These are phyloP conservation scores for Rhodotorula diobovata DNA, from an alignment of 768 basidiomycete species.

Conservation along the genomic window DNA sequence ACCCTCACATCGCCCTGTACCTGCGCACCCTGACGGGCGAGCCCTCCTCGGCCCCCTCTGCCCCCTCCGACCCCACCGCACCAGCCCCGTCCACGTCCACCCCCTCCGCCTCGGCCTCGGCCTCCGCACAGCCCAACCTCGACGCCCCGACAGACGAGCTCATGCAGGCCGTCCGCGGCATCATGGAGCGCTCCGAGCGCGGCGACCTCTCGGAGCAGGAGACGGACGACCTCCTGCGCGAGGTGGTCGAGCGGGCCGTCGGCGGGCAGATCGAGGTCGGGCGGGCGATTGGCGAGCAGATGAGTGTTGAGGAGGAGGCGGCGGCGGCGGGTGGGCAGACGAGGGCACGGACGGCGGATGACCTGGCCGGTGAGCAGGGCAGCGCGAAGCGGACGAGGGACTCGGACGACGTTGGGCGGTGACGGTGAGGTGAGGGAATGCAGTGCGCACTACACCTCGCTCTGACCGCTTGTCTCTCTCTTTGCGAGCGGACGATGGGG, in stretches of 20 bases:
- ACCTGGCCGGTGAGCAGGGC: neutral
- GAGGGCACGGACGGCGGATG: conserved; percentile 11
- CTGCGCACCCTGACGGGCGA: conserved; percentile 42
- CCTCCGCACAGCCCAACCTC: conserved; percentile 27
- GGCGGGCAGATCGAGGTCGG: conserved; percentile 42
- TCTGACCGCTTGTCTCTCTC: no score
- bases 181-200: conserved; percentile 46
- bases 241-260: conserved; percentile 45
- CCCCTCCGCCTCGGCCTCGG: fast-evolving
- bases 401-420: conserved; percentile 28
- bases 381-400: conserved; percentile 26
- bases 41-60: neutral
- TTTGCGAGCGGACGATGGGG: no score
- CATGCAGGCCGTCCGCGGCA: conserved; percentile 44
- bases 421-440: no score
- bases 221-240: conserved; percentile 45
- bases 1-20: conserved; percentile 42
- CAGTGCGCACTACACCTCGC: neutral
- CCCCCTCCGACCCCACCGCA: neutral
- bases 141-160: conserved; percentile 44
- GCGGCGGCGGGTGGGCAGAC: neutral
- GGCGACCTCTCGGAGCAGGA: conserved; percentile 39
- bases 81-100: neutral
- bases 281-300: conserved; percentile 32
- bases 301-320: conserved; percentile 12